phyloP scores from a whole-genome alignment of 2,329 filamentous ascomycete species.

The Phyllosticta citrichinensis region DNA sequence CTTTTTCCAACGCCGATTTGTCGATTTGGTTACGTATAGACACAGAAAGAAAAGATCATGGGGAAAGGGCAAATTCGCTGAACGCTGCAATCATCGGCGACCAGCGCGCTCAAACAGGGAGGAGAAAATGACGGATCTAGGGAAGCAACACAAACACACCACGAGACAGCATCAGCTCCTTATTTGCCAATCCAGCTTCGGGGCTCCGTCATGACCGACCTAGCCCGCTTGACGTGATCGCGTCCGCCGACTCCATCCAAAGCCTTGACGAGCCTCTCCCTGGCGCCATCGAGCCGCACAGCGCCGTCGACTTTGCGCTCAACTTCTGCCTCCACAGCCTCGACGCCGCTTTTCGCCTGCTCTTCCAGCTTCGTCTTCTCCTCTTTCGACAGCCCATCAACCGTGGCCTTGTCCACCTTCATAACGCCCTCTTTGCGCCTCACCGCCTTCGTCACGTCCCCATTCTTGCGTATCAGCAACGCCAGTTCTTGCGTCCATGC shows the following conservation, averaged over 20 bases:
- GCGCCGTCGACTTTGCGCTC: background rate
- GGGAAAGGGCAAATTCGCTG: background rate
- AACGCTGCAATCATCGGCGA: background rate
- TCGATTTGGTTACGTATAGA: background rate
- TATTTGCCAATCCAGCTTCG: background rate
- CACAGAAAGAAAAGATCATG: background rate
- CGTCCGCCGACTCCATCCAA: background rate
- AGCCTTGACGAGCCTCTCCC: background rate
- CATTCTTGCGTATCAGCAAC: constrained; percentile 17
- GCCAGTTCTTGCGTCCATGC: background rate
- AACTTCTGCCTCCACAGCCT: background rate
- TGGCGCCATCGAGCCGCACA: background rate
- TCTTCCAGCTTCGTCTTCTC: background rate
- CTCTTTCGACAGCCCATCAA: background rate
- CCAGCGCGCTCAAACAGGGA: background rate
- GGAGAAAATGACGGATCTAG: background rate
- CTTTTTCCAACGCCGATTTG: background rate
- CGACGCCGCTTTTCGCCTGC: background rate
- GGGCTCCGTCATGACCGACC: background rate
- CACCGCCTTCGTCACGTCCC: constrained; percentile 35
- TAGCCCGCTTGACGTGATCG: background rate
- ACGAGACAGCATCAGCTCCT: background rate
- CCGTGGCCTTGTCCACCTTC: background rate
- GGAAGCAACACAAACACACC: too few relatives aligned
- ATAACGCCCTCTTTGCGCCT: constrained; percentile 40